Conservation (phyloP, 2,329 filamentous ascomycete genomes). For the Ustilaginoidea virens region DNA sequence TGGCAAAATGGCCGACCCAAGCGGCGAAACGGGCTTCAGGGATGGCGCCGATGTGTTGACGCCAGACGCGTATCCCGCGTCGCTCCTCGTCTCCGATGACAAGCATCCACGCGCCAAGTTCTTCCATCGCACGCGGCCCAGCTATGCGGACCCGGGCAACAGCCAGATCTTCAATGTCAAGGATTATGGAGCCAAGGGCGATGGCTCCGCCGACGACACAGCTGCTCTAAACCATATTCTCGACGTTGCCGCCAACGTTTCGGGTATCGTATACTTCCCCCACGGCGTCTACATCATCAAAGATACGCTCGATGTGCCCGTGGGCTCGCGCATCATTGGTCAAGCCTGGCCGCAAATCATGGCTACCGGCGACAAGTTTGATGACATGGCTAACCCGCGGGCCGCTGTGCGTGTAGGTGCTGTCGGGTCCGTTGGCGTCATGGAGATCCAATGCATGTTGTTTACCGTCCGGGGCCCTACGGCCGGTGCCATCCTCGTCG, state of each 20-base stretch:
- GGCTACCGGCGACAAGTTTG: constrained; percentile 32
- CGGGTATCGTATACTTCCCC: constrained; percentile 8
- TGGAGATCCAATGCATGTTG: constrained; percentile 50
- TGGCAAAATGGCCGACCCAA: not conserved
- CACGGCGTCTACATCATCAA: constrained; percentile 25
- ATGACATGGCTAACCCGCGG: constrained; percentile 33
- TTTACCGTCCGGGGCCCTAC: constrained; percentile 42
- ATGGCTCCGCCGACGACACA: constrained; percentile 52
- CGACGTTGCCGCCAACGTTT: constrained; percentile 8
- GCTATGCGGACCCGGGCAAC: not conserved
- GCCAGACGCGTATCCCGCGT: too few relatives aligned
- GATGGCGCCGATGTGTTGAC: too few relatives aligned
- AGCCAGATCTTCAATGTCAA: constrained; percentile 5
- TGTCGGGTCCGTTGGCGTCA: constrained; percentile 36
- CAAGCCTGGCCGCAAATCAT: constrained; percentile 31
- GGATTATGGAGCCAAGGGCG: constrained; percentile 40
- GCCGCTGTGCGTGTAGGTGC: constrained; percentile 42
- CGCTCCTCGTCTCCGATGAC: too few relatives aligned
- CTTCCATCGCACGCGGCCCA: constrained; percentile 1
- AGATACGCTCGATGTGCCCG: constrained; percentile 29
- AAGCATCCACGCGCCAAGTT: not conserved
- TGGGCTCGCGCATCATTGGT: constrained; percentile 29
- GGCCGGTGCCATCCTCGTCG: constrained; percentile 45
- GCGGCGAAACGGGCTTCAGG: not conserved
- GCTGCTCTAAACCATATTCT: constrained; percentile 15